Percentiles rank a stretch among this genome's conserved stretches.
Evolutionary conservation across 345 rosid species (phyloP).

Genomic region (Lumnitzera littorea): DNA sequence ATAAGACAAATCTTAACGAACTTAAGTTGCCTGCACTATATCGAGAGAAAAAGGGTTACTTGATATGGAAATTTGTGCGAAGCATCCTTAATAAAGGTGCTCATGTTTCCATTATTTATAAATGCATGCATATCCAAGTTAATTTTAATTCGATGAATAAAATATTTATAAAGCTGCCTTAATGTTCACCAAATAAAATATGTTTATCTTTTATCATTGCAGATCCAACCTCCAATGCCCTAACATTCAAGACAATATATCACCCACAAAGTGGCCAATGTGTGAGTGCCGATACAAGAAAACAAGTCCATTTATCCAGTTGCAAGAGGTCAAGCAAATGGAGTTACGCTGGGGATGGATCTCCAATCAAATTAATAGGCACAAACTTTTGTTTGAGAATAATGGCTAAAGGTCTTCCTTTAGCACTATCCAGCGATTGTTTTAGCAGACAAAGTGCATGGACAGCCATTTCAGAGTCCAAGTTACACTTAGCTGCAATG

Average conservation of each 20-base stretch:
- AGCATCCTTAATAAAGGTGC: too few relatives aligned
- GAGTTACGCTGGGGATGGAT: conserved; percentile 8
- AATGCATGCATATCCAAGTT: too few relatives aligned
- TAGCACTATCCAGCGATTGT: too few relatives aligned
- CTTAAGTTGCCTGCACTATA: too few relatives aligned
- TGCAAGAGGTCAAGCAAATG: conserved; percentile 2
- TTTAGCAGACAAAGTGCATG: too few relatives aligned
- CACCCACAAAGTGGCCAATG: conserved; percentile 30
- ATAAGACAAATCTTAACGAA: too few relatives aligned
- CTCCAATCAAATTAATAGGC: conserved; percentile 14
- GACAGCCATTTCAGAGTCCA: too few relatives aligned
- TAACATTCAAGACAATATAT: conserved; percentile 16
- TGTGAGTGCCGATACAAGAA: conserved; percentile 14
- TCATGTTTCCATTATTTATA: too few relatives aligned
- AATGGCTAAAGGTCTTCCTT: too few relatives aligned
- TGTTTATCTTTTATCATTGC: background rate
- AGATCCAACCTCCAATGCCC: conserved; percentile 23
- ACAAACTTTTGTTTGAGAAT: conserved; percentile 15
- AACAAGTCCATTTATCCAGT: conserved; percentile 7
- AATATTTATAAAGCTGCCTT: too few relatives aligned
- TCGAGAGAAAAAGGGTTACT: too few relatives aligned
- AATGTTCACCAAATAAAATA: background rate
- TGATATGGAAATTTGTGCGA: too few relatives aligned
- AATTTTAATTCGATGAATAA: background rate
- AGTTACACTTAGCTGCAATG: conserved; percentile 17